A percentile compares a stretch with the other conserved stretches of the same genome.
Evolutionary conservation across 2,329 filamentous ascomycete genomes (phyloP).

Genomic region (Hypoxylon sp.): DNA sequence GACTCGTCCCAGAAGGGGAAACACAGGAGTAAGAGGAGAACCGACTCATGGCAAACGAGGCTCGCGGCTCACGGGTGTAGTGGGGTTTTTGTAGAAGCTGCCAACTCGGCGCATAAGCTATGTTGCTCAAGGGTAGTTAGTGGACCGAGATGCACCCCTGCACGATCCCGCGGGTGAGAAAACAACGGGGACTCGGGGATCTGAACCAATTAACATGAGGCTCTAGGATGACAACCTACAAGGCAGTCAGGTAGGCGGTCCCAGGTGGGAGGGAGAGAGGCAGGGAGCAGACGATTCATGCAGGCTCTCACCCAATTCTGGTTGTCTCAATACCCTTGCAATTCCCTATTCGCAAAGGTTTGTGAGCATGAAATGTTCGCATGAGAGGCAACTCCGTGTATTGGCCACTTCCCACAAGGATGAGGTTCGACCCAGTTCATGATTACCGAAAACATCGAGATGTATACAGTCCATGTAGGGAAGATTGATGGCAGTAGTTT

Average conservation of each 20-base stretch:
- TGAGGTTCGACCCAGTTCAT: slow-evolving; percentile 3
- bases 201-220: slow-evolving; percentile 22
- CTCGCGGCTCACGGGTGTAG: slow-evolving; percentile 37
- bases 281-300: slow-evolving; percentile 17
- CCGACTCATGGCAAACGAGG: slow-evolving; percentile 36
- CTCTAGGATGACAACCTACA: slow-evolving; percentile 19
- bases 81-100: slow-evolving; percentile 38
- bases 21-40: slow-evolving; percentile 27
- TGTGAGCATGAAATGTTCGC: neutral
- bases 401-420: neutral
- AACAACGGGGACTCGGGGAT: slow-evolving; percentile 17
- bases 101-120: slow-evolving; percentile 25
- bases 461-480: neutral
- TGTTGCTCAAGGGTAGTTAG: slow-evolving; percentile 6
- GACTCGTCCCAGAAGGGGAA: slow-evolving; percentile 24
- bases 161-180: slow-evolving; percentile 19
- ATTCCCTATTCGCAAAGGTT: slow-evolving; percentile 16
- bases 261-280: slow-evolving; percentile 17
- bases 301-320: slow-evolving; percentile 13
- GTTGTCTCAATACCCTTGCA: neutral
- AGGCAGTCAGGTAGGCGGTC: slow-evolving; percentile 42
- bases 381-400: slow-evolving; percentile 7
- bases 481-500: neutral
- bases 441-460: neutral
- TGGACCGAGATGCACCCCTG: slow-evolving; percentile 21